These are phyloP conservation scores for Tylopilus subfusipes DNA, from an alignment of 768 basidiomycete species.

Conservation along the genomic window DNA sequence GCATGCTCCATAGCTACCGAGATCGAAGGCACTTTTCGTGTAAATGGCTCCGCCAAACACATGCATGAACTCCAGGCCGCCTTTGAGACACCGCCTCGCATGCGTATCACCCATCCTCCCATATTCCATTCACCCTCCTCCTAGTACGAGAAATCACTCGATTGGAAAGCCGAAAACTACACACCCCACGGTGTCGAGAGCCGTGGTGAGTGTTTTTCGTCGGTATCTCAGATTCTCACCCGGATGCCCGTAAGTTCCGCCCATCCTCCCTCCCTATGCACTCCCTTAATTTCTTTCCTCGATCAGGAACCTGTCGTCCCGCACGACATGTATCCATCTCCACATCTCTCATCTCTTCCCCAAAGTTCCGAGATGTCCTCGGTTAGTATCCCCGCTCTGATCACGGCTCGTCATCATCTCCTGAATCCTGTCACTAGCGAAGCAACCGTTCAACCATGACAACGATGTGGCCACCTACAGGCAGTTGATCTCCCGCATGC, in stretches of 20 bases:
- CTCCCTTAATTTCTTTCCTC: slow-evolving; percentile 9
- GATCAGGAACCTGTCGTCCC: slow-evolving; percentile 92
- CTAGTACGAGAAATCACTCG: slow-evolving; percentile 90
- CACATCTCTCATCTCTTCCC: slow-evolving; percentile 7
- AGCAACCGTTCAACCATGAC: slow-evolving; percentile 63
- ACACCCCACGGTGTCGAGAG: slow-evolving; percentile 99
- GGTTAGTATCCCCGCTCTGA: slow-evolving; percentile 42
- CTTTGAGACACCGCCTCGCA: slow-evolving; percentile 87
- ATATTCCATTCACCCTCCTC: slow-evolving; percentile 4
- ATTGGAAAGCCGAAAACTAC: slow-evolving; percentile 83
- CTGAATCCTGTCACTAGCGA: slow-evolving; percentile 42
- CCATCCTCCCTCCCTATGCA: not conserved
- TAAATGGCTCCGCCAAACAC: slow-evolving; percentile 91
- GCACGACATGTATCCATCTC: slow-evolving; percentile 63
- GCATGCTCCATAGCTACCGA: slow-evolving; percentile 62
- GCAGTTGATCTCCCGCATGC: slow-evolving; percentile 77
- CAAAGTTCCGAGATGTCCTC: slow-evolving; percentile 74
- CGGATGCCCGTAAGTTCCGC: slow-evolving; percentile 82
- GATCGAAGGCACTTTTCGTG: slow-evolving; percentile 89
- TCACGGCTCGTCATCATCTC: slow-evolving; percentile 2
- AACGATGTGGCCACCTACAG: slow-evolving; percentile 80
- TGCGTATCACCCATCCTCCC: slow-evolving; percentile 35
- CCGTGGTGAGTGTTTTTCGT: slow-evolving; percentile 90
- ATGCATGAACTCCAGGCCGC: slow-evolving; percentile 92
- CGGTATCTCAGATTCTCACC: slow-evolving; percentile 93